A percentile compares a stretch with the other conserved stretches of the same genome.
Conservation (phyloP, 352 stramenopile species). For the Plasmopara muralis region DNA sequence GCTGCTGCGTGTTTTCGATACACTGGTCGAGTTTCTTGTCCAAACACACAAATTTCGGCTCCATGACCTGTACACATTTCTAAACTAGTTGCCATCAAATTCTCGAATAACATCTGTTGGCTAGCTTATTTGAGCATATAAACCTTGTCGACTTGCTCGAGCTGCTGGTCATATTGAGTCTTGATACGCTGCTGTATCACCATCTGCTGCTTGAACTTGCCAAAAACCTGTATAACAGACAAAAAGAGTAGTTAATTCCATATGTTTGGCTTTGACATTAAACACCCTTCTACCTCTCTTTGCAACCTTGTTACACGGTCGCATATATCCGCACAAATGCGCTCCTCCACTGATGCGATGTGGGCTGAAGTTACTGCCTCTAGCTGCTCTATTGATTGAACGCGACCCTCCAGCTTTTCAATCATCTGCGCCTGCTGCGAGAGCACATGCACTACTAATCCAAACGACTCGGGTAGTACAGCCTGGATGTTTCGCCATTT, state of each 20-base stretch:
- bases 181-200: not conserved
- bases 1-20: slow-evolving; percentile 3
- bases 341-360: slow-evolving; percentile 8
- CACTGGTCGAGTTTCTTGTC: slow-evolving; percentile 7
- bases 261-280: not conserved
- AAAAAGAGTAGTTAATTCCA: not conserved
- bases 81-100: not conserved
- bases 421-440: slow-evolving; percentile 29
- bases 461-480: slow-evolving; percentile 40
- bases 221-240: slow-evolving; percentile 8
- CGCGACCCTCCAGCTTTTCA: slow-evolving; percentile 13
- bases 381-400: slow-evolving; percentile 15
- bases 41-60: slow-evolving; percentile 5
- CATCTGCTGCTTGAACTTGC: slow-evolving; percentile 12
- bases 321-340: slow-evolving; percentile 10
- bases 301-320: slow-evolving; percentile 4
- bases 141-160: slow-evolving; percentile 4
- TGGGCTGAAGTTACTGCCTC: slow-evolving; percentile 1
- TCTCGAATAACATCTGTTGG: too few relatives aligned
- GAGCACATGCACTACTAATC: slow-evolving; percentile 30
- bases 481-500: slow-evolving; percentile 63
- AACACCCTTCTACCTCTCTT: slow-evolving; percentile 16
- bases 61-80: slow-evolving; percentile 7
- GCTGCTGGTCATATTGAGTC: slow-evolving; percentile 1
- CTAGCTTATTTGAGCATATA: not conserved